phyloP scores from a whole-genome alignment of 2,329 filamentous ascomycete genomes.

The Aspergillus sp. region DNA sequence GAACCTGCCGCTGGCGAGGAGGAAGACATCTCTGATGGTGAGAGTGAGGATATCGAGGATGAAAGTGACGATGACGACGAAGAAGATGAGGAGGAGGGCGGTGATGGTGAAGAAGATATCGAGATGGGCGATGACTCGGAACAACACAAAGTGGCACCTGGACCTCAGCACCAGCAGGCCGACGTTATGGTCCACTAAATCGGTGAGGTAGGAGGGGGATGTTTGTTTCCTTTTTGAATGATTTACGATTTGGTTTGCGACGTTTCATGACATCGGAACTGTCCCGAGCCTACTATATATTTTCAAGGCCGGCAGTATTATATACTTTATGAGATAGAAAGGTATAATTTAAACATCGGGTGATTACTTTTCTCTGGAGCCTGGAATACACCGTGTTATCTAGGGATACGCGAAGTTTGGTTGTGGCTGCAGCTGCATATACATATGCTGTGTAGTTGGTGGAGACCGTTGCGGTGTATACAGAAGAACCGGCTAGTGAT shows the following conservation, averaged over 20 bases:
- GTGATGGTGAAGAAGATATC: conserved; percentile 51
- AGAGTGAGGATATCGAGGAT: conserved; percentile 70
- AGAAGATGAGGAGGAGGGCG: conserved; percentile 58
- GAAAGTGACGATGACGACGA: conserved; percentile 68
- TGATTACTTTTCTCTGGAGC: background rate
- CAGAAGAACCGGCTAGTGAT: too few species aligned
- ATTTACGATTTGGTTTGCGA: conserved; percentile 25
- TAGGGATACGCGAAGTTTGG: background rate
- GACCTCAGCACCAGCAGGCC: conserved; percentile 28
- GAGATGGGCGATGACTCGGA: conserved; percentile 52
- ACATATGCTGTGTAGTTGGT: too few species aligned
- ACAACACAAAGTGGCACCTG: conserved; percentile 20
- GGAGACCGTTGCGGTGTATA: too few species aligned
- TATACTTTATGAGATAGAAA: conserved; percentile 23
- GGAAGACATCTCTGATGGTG: conserved; percentile 66
- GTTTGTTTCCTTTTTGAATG: conserved; percentile 15
- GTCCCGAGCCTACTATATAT: conserved; percentile 8
- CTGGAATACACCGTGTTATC: background rate
- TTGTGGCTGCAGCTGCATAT: too few species aligned
- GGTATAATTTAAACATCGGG: conserved; percentile 5
- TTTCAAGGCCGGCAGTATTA: conserved; percentile 13
- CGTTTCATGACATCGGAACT: conserved; percentile 21
- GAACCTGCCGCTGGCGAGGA: conserved; percentile 51
- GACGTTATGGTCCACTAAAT: conserved; percentile 44
- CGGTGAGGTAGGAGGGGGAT: background rate